Evolutionary conservation across 805 yeast genomes (phyloP), one percentile per base, ranked within the genome.

Genomic region (Myxozyma kluyveri): DNA sequence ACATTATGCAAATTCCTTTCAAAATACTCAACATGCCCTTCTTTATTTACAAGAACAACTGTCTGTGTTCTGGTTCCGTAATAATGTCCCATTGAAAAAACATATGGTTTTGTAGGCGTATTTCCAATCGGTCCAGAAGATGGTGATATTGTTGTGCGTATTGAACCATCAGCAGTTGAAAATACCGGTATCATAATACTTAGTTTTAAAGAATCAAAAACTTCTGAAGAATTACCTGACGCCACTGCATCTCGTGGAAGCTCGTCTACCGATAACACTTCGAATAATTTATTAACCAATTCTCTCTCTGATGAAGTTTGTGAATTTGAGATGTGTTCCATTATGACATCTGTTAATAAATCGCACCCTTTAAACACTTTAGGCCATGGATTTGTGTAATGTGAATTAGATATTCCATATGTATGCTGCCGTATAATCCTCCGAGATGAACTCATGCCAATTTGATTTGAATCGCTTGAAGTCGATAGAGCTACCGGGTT

Each of bases 61-160:
- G 95, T 88, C 66, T 89, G 96, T 0, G 96, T 86, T 49, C 96
- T 71, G 0, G 97, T 89, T 0, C 96, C 96, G 64, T 88, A 90
- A 61, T 73, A 81, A 21, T 72, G 67, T 0, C 88, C 88, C 14
- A 73, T 68, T n/a, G 67, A 32, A 61, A 49, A 56, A 17, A 24
- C 18, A 21, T 55, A 55, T 6, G 51, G 49, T 9, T n/a, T 31
- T 19, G 31, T 22, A 3, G 31, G 19, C 6, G 12, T 39, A 18
- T n/a, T 38, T 12, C 35, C 31, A 6, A 47, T 14, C 17, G 46
- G 46, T 4, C 24, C 46, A 6, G 37, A 29, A 5, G 39, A 17
- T 6, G 17, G 23, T n/a, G 18, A 5, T 18, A 10, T 9, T 10
- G 18, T 9, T 17, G 31, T 45, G 18, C 29, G 24, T 18, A 48